Base-by-base conservation (phyloP, 495 filamentous ascomycete species). In the Parathielavia appendiculata region DNA sequence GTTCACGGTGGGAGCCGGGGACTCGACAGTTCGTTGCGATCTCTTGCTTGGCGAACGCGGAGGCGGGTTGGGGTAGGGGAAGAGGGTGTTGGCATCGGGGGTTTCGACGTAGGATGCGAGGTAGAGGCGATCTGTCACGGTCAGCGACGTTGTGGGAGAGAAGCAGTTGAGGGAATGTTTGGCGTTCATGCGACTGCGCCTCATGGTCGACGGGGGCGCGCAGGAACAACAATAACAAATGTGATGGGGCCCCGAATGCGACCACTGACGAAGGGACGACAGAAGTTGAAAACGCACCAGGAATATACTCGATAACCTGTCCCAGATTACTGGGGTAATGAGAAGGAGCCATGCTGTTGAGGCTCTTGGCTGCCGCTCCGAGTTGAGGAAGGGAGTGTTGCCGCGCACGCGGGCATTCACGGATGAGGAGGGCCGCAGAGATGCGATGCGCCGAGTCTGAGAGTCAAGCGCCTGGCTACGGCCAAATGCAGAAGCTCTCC, bases 101-200 rank as follows among this genome's bases (percentile, higher is more conserved):
- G 89, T 74, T 56, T 89, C 83, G 45, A 90, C 86, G 69, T 97
- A 99, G 48, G 91, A 89, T 57, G 90, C 95, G 55, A 97, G 83
- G 71, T 97, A 99, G 32, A 99, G 81, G 43, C 91, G 91, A 73
- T 96, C 93, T 97, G 73, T 62, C 48, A 73, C 40, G 54, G 70
- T 76, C 57, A 74, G 73, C 53, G 71, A 46, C 34, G 67, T 63
- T 64, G 61, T 32, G 20, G 63, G 61, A 56, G 57, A 59, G 58
- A 30, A 55, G 34, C 51, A 52, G 56, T 54, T 12, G 38, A 51
- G 16, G 13, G 13, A 8, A 48, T 54, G 45, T 52, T 57, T 38
- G 49, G 32, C 13, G 49, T 26, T 12, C 30, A 51, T 53, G 43
- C 58, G 56, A 50, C 50, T 32, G 12, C 20, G 30, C 9, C 54